Conservation (phyloP, 1,284 basidiomycete species). For the Ganoderma sinense region DNA sequence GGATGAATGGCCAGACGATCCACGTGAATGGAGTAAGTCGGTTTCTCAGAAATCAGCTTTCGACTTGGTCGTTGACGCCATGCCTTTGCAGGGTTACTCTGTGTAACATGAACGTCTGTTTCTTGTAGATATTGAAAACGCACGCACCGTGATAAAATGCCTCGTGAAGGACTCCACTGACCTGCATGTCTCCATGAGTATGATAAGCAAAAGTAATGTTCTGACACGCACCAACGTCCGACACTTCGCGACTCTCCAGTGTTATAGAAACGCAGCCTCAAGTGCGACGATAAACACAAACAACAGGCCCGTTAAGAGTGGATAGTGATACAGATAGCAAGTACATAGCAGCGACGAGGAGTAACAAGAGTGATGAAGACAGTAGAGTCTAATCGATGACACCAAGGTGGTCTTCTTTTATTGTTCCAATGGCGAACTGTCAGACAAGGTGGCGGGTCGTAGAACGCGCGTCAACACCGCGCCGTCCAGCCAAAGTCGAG, state of each 20-base stretch:
- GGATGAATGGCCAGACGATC: constrained; percentile 65
- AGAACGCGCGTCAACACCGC: not conserved
- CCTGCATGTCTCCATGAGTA: not conserved
- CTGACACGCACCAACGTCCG: not conserved
- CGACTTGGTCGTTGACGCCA: not conserved
- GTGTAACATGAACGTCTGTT: not conserved
- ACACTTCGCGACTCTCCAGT: not conserved
- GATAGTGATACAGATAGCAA: constrained; percentile 29
- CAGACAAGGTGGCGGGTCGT: not conserved
- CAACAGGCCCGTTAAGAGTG: not conserved
- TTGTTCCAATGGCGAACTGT: constrained; percentile 92
- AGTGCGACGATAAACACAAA: not conserved
- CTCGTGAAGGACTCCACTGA: not conserved
- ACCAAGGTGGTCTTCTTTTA: constrained; percentile 94
- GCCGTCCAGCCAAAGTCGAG: not conserved
- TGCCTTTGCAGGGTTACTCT: not conserved
- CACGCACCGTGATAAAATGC: not conserved
- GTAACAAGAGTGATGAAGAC: constrained; percentile 5
- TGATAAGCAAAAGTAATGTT: not conserved
- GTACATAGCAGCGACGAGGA: constrained; percentile 21
- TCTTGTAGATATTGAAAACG: not conserved
- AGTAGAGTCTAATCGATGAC: constrained; percentile 65
- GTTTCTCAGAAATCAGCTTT: not conserved
- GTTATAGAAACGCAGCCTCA: not conserved
- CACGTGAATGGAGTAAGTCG: constrained; percentile 59